Evolutionary conservation across 1,284 basidiomycete species (phyloP).

Genomic region (Ustanciosporium gigantosporum): DNA sequence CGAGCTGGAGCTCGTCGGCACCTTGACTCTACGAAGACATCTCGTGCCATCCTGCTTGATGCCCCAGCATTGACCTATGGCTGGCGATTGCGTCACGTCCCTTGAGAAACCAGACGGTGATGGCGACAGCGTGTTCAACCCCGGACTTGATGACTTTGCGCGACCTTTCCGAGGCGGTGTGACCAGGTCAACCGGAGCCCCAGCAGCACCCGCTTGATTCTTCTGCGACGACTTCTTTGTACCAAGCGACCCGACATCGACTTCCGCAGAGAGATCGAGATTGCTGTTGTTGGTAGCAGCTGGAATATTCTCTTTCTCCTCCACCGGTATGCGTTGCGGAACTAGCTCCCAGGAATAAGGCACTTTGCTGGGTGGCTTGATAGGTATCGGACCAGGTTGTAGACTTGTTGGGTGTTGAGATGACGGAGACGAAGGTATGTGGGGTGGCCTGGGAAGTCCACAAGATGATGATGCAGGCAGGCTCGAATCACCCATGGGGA

Average conservation of each 20-base stretch:
- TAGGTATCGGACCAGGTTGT: slow-evolving; percentile 1
- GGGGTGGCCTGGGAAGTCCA: too few relatives aligned
- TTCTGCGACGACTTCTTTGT: neutral
- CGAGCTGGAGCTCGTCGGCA: neutral
- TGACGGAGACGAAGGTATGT: too few relatives aligned
- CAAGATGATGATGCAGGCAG: too few relatives aligned
- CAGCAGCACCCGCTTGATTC: too few relatives aligned
- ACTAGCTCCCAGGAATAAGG: slow-evolving; percentile 25
- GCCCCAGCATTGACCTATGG: slow-evolving; percentile 43
- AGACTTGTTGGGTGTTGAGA: slow-evolving; percentile 11
- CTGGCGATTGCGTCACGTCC: slow-evolving; percentile 4
- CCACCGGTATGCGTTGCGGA: slow-evolving; percentile 3
- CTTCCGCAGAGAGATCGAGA: neutral
- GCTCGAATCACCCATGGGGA: too few relatives aligned
- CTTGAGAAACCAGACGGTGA: neutral
- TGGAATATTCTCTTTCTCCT: neutral
- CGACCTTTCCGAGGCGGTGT: neutral
- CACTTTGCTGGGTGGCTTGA: neutral
- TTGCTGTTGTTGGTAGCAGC: neutral
- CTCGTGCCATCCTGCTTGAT: slow-evolving; percentile 39
- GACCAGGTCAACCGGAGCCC: too few relatives aligned
- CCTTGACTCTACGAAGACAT: slow-evolving; percentile 23
- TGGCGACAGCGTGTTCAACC: neutral
- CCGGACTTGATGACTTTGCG: neutral
- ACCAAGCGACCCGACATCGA: too few relatives aligned